phyloP scores from a whole-genome alignment of 1,284 basidiomycete species.

The Leccinum ponderosum region DNA sequence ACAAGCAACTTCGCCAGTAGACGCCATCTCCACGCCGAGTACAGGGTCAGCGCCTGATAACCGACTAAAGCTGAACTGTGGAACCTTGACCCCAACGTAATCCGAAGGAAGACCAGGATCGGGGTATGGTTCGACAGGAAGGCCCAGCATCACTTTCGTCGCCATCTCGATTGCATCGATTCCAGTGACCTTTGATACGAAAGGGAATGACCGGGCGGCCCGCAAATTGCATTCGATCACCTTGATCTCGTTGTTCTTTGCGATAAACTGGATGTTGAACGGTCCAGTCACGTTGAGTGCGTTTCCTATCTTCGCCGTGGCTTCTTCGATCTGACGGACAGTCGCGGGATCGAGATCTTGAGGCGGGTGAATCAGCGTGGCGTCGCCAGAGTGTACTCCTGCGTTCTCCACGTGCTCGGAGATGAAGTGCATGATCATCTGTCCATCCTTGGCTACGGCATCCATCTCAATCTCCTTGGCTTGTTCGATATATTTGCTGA shows the following conservation, averaged over 20 bases:
- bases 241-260: constrained; percentile 99
- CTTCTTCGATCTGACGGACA: constrained; percentile 93
- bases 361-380: constrained; percentile 96
- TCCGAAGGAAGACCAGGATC: constrained; percentile 83
- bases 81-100: constrained; percentile 98
- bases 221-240: constrained; percentile 99
- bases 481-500: constrained; percentile 98
- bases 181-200: constrained; percentile 98
- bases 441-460: constrained; percentile 94
- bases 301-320: constrained; percentile 95
- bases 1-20: constrained; percentile 99
- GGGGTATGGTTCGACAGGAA: constrained; percentile 91
- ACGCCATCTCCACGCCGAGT: constrained; percentile 99
- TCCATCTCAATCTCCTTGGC: constrained; percentile 99
- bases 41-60: constrained; percentile 96
- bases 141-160: constrained; percentile 95
- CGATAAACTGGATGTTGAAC: constrained; percentile 99
- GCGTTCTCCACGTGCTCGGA: constrained; percentile 99
- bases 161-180: constrained; percentile 98
- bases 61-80: constrained; percentile 97
- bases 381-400: constrained; percentile 83
- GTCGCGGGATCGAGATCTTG: constrained; percentile 98
- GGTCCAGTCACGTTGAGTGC: constrained; percentile 99
- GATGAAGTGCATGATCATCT: constrained; percentile 99
- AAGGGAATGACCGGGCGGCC: constrained; percentile 97